Evolutionary conservation across 768 basidiomycete genomes (phyloP), one percentile per base, ranked within the genome.

Genomic region (Boletus reticulatus): DNA sequence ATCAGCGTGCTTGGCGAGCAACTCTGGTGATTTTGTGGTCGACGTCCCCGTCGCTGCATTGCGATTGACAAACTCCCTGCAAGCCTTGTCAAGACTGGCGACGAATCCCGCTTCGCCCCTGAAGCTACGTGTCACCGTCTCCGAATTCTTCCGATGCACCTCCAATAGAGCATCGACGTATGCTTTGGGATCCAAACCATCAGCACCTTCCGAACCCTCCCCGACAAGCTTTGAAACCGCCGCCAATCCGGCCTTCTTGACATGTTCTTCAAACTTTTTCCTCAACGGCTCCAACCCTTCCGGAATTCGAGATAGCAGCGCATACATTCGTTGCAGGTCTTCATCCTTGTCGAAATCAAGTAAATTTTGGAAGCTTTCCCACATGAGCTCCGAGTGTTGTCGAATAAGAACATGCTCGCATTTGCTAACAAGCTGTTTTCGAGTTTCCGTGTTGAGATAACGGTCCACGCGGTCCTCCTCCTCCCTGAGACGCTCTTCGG

Each of bases 401-500:
- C 88, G 83, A 64, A 99, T 94, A 60, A 99, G 85, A 27, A 92
- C 89, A 58, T 89, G 84, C 71, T 99, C 96, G 78, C 95, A 98
- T 74, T 84, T 88, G 67, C 73, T 80, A 70, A 90, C 80, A 57
- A 91, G 79, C 31, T 84, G 79, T 70, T 92, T 94, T 66, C 91
- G 83, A 19, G 96, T 97, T 55, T 85, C 85, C 8, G 88, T 87
- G 73, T 96, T 89, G 43, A 99, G 80, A 72, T 97, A 98, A 49
- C 92, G 82, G 68, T 97, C 95, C 20, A 98, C 93, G 22, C 96
- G 84, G 67, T 95, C 92, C 72, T 96, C 93, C 66, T 99, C 96
- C 72, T 99, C 95, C 54, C 84, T 83, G 55, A 99, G 75, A 43
- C 96, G 84, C 65, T 91, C 89, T 68, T 97, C 96, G 1, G 93